Conservation (phyloP, 2,329 filamentous ascomycete species). For the Alternaria sp. region DNA sequence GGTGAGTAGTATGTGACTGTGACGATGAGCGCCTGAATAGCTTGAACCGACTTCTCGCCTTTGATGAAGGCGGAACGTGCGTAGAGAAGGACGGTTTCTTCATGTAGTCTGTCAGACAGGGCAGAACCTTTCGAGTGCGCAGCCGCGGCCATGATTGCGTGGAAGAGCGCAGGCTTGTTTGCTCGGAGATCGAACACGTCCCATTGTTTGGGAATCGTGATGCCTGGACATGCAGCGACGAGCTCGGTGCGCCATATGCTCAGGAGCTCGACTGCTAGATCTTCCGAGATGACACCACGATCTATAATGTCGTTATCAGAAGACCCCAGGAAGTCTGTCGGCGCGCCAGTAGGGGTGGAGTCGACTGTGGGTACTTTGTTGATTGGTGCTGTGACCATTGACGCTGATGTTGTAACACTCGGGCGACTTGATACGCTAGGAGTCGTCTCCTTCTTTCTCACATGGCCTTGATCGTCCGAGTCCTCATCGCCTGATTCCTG, state of each 20-base stretch:
- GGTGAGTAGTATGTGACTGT: conserved; percentile 45
- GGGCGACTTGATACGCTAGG: conserved; percentile 18
- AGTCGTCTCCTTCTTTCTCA: conserved; percentile 22
- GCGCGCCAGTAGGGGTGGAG: conserved; percentile 9
- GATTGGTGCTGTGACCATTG: conserved; percentile 1
- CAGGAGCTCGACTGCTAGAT: conserved; percentile 37
- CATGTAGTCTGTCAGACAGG: conserved; percentile 41
- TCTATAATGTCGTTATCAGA: conserved; percentile 44
- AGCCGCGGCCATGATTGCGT: conserved; percentile 46
- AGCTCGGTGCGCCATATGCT: conserved; percentile 41
- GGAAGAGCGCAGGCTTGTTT: conserved; percentile 43
- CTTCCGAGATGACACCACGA: conserved; percentile 38
- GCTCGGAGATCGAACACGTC: conserved; percentile 36
- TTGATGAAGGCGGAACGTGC: conserved; percentile 43
- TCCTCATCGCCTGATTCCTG: conserved; percentile 38
- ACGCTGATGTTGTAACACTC: conserved; percentile 11
- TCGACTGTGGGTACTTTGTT: conserved; percentile 9
- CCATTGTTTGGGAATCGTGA: conserved; percentile 39
- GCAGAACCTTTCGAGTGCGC: conserved; percentile 40
- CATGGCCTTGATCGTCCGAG: conserved; percentile 23
- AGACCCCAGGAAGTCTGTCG: conserved; percentile 29
- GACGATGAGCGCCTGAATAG: conserved; percentile 44
- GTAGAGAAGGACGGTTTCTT: conserved; percentile 43
- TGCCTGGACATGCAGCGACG: conserved; percentile 36
- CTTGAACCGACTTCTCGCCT: conserved; percentile 47